These are phyloP conservation scores for Fusarium avenaceum DNA, from an alignment of 2,329 filamentous ascomycete species.

Conservation along the genomic window DNA sequence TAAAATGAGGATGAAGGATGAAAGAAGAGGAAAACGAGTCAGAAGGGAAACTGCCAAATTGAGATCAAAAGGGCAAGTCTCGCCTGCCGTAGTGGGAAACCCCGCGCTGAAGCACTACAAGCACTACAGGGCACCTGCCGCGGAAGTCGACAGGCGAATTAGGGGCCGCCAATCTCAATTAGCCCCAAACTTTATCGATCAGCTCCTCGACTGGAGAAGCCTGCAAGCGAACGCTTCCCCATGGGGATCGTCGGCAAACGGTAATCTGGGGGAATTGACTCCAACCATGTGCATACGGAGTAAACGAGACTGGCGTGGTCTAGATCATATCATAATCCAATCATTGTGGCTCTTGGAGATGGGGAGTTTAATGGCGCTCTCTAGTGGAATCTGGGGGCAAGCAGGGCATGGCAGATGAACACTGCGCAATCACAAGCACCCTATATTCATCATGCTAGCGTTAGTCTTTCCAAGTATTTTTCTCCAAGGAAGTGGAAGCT, in stretches of 20 bases:
- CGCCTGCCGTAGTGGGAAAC: background rate
- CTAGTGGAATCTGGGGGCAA: slow-evolving; percentile 12
- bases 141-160: slow-evolving; percentile 4
- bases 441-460: too few relatives aligned
- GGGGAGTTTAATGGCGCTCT: slow-evolving; percentile 2
- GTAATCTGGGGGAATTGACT: slow-evolving; percentile 22
- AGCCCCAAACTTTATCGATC: slow-evolving; percentile 16
- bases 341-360: slow-evolving; percentile 1
- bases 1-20: slow-evolving; percentile 17
- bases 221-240: slow-evolving; percentile 28
- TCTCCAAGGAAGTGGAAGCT: slow-evolving; percentile 1
- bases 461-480: slow-evolving; percentile 12
- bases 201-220: slow-evolving; percentile 10
- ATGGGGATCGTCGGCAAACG: slow-evolving; percentile 29
- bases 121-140: background rate
- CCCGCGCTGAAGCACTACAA: slow-evolving; percentile 18
- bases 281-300: slow-evolving; percentile 7
- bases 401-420: background rate
- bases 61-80: slow-evolving; percentile 25
- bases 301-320: slow-evolving; percentile 17
- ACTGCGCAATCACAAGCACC: background rate
- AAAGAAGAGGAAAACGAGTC: background rate
- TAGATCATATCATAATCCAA: slow-evolving; percentile 30
- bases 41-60: slow-evolving; percentile 39
- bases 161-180: background rate